Percentiles rank a stretch among this genome's conserved stretches.
phyloP scores from a whole-genome alignment of 148 eudicot genomes.

The Chenopodium formosanum region DNA sequence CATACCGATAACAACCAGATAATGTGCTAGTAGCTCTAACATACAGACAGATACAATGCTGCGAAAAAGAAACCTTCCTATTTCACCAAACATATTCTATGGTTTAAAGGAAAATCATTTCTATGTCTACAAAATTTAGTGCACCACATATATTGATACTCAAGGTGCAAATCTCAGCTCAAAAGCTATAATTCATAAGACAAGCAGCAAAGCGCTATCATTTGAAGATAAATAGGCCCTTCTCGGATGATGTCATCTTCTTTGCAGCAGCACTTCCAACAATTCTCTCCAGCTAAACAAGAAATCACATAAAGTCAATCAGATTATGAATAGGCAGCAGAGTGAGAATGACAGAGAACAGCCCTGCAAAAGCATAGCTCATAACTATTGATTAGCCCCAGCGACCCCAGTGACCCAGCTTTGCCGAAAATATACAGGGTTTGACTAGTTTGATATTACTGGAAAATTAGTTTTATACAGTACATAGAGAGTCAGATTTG shows the following conservation, averaged over 20 bases:
- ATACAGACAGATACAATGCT: too few species aligned
- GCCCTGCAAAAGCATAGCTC: neutral
- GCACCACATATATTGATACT: neutral
- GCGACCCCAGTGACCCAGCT: neutral
- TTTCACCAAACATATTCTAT: neutral
- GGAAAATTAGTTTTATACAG: neutral
- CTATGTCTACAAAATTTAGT: neutral
- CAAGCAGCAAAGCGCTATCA: conserved; percentile 15
- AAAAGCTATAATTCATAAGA: neutral
- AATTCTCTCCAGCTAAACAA: conserved; percentile 70
- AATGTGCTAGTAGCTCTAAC: neutral
- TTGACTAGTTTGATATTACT: neutral
- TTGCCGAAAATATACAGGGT: neutral
- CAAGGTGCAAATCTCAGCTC: neutral
- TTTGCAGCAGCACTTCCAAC: conserved; percentile 80
- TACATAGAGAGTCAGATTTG: neutral
- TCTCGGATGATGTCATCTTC: conserved; percentile 70
- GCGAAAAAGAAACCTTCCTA: neutral
- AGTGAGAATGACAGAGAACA: neutral
- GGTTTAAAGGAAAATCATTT: neutral
- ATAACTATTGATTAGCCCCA: neutral
- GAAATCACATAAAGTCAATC: neutral
- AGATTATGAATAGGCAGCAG: neutral
- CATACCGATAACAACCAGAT: neutral
- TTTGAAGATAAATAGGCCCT: conserved; percentile 59